A percentile compares a stretch with the other conserved stretches of the same genome.
These are phyloP conservation scores for Symbiodinium natans DNA, from an alignment of 73 alveolate genomes.

Conservation along the genomic window DNA sequence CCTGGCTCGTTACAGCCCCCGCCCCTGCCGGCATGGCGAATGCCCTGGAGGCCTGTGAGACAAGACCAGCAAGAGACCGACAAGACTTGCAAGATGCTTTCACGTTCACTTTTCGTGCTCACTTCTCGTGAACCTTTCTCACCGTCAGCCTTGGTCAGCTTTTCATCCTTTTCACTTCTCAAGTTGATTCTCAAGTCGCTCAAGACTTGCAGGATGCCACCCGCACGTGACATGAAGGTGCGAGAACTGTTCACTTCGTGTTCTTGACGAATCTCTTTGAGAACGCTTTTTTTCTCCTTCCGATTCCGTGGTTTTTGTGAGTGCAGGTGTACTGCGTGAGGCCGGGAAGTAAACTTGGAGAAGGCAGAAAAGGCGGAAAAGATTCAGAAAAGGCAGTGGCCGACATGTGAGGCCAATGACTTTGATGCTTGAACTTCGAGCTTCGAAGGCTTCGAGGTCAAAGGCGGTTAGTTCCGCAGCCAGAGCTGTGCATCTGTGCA, in stretches of 20 bases:
- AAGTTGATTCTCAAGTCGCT: too few species aligned
- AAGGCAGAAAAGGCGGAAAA: neutral
- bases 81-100: neutral
- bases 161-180: too few species aligned
- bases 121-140: too few species aligned
- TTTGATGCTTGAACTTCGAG: neutral
- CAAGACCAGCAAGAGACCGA: neutral
- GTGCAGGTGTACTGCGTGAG: conserved; percentile 1
- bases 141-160: too few species aligned
- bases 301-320: neutral
- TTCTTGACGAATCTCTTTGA: neutral
- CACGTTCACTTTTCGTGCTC: neutral
- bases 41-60: neutral
- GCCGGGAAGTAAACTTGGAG: neutral
- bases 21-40: neutral
- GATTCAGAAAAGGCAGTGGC: neutral
- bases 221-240: neutral
- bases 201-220: neutral
- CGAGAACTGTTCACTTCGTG: neutral
- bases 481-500: neutral
- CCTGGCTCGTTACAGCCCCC: neutral
- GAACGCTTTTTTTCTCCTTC: neutral
- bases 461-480: neutral
- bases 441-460: neutral
- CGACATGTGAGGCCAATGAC: neutral